phyloP scores from a whole-genome alignment of 208 protist species.

The Herpetomonas tarakana region DNA sequence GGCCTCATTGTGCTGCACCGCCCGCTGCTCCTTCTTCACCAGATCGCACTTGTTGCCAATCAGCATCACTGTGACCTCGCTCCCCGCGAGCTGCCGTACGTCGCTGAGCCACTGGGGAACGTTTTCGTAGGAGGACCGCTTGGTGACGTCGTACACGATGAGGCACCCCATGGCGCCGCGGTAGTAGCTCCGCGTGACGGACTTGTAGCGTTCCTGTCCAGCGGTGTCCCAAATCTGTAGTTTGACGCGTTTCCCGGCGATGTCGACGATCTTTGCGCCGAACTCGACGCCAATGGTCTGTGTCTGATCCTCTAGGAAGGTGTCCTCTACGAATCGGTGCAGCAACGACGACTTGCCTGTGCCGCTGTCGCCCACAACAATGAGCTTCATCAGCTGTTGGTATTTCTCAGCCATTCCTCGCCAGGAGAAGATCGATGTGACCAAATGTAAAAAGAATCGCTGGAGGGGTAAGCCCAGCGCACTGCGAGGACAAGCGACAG shows the following conservation, averaged over 20 bases:
- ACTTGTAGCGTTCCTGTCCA: constrained; percentile 98
- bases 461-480: too few species aligned
- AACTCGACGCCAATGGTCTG: constrained; percentile 99
- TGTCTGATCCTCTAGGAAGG: constrained; percentile 92
- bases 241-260: constrained; percentile 92
- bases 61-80: constrained; percentile 83
- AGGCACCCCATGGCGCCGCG: constrained; percentile 97
- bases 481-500: too few species aligned
- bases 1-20: constrained; percentile 94
- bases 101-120: constrained; percentile 97
- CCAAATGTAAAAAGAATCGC: too few species aligned
- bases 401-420: constrained; percentile 59
- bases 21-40: constrained; percentile 57
- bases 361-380: constrained; percentile 81
- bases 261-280: constrained; percentile 94
- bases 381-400: constrained; percentile 83
- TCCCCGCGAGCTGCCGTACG: constrained; percentile 90
- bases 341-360: constrained; percentile 97
- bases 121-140: constrained; percentile 93
- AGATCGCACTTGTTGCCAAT: constrained; percentile 95
- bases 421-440: too few species aligned
- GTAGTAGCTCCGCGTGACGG: constrained; percentile 97
- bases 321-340: constrained; percentile 96
- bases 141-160: constrained; percentile 98
- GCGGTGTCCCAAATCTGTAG: constrained; percentile 97